These are phyloP conservation scores for Sinapis alba DNA, from an alignment of 441 rosid genomes.

Conservation along the genomic window DNA sequence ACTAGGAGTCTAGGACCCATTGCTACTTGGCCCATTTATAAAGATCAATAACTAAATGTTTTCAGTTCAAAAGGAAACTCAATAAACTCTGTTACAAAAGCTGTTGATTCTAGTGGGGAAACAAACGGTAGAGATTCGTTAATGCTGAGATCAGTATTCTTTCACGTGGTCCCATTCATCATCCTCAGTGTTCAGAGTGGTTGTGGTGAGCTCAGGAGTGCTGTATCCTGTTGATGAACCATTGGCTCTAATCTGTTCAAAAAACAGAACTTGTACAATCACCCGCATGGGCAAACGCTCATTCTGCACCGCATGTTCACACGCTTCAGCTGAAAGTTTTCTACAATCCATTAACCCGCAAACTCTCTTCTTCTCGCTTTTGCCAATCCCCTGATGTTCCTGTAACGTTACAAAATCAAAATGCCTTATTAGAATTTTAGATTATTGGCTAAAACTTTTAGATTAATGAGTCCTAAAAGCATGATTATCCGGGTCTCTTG, in stretches of 20 bases:
- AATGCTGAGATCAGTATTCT: conserved; percentile 11
- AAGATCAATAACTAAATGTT: conserved; percentile 1
- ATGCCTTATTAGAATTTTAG: background rate
- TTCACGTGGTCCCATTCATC: conserved; percentile 66
- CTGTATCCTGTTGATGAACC: conserved; percentile 49
- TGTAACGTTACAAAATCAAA: conserved; percentile 28
- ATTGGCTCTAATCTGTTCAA: conserved; percentile 58
- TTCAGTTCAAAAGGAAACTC: background rate
- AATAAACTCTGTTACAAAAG: background rate
- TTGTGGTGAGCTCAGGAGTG: conserved; percentile 62
- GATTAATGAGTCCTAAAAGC: background rate
- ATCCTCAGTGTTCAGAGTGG: conserved; percentile 44
- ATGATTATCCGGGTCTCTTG: too few relatives aligned
- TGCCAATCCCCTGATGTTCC: conserved; percentile 56
- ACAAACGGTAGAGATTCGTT: background rate
- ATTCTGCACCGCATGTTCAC: conserved; percentile 62
- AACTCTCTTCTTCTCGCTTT: conserved; percentile 60
- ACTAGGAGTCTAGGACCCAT: background rate
- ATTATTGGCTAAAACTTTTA: background rate
- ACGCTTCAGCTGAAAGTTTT: conserved; percentile 58
- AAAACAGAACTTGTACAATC: conserved; percentile 70
- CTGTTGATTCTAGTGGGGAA: background rate
- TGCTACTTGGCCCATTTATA: conserved; percentile 3
- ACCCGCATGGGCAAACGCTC: conserved; percentile 69
- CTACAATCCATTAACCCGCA: conserved; percentile 64